Conservation (phyloP, 176 grass and related monocot genomes). For the Tuctoria greenei region DNA sequence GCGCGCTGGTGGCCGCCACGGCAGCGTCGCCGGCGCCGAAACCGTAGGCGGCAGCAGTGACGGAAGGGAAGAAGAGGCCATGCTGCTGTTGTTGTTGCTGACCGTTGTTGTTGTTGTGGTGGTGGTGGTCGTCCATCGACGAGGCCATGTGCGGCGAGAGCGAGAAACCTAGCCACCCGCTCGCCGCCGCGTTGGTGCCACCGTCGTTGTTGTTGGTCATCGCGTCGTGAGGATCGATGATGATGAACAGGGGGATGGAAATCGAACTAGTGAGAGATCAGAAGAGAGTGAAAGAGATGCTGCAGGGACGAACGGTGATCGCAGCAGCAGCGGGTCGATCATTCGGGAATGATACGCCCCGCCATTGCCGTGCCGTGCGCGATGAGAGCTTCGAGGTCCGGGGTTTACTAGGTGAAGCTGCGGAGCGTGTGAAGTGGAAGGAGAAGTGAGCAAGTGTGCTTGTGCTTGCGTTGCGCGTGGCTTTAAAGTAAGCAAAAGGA, state of each 20-base stretch:
- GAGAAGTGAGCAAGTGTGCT: constrained; percentile 19
- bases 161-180: constrained; percentile 89
- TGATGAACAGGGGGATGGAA: background rate
- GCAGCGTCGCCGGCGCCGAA: constrained; percentile 27
- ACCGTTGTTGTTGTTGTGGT: constrained; percentile 37
- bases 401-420: background rate
- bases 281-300: background rate
- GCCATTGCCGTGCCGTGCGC: constrained; percentile 46
- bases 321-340: constrained; percentile 6
- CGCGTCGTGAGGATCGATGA: constrained; percentile 1
- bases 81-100: constrained; percentile 46
- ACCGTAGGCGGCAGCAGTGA: constrained; percentile 24
- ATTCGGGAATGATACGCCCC: constrained; percentile 41
- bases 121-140: constrained; percentile 49
- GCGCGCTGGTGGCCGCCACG: constrained; percentile 15
- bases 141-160: constrained; percentile 74
- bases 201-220: constrained; percentile 62
- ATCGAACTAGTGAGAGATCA: background rate
- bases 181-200: constrained; percentile 43
- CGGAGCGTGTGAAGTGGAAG: constrained; percentile 23
- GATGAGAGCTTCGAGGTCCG: constrained; percentile 32
- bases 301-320: constrained; percentile 9
- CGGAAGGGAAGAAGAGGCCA: constrained; percentile 45
- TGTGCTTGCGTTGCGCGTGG: constrained; percentile 22
- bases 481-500: constrained; percentile 99